phyloP scores from a whole-genome alignment of 768 basidiomycete species.

The Russula sp. region DNA sequence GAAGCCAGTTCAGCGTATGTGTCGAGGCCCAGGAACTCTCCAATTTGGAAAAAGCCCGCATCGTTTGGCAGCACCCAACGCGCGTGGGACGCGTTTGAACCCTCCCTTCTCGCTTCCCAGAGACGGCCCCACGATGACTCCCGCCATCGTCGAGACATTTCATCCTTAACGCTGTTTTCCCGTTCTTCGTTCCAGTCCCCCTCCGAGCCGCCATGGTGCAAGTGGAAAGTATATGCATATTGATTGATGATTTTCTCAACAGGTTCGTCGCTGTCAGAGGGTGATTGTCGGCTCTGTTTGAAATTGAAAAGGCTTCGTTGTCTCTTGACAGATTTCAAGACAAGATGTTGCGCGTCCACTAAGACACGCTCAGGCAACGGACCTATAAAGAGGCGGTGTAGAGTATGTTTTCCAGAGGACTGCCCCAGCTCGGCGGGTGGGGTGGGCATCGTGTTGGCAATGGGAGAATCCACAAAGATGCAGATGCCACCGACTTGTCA shows the following conservation, averaged over 20 bases:
- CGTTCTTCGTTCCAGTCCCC: slow-evolving; percentile 61
- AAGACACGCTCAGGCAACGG: slow-evolving; percentile 64
- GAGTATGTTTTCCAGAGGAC: slow-evolving; percentile 28
- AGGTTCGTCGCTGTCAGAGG: slow-evolving; percentile 30
- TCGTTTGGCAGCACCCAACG: slow-evolving; percentile 42
- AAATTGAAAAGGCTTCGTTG: slow-evolving; percentile 21
- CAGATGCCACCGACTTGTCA: not conserved
- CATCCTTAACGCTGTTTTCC: slow-evolving; percentile 44
- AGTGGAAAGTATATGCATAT: slow-evolving; percentile 57
- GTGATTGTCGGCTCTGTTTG: slow-evolving; percentile 23
- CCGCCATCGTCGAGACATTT: slow-evolving; percentile 55
- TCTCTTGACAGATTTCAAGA: slow-evolving; percentile 17
- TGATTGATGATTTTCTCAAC: slow-evolving; percentile 45
- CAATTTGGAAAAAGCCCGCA: slow-evolving; percentile 71
- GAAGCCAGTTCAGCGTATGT: slow-evolving; percentile 37
- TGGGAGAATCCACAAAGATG: not conserved
- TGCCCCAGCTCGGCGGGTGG: slow-evolving; percentile 3
- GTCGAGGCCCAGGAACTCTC: slow-evolving; percentile 65
- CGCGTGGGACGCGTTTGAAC: slow-evolving; percentile 23
- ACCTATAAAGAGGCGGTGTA: slow-evolving; percentile 62
- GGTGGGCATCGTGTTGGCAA: slow-evolving; percentile 5
- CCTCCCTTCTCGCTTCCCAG: slow-evolving; percentile 29
- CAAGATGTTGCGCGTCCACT: slow-evolving; percentile 23
- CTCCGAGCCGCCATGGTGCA: slow-evolving; percentile 52
- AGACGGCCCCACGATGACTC: slow-evolving; percentile 57